Evolutionary conservation across 495 filamentous ascomycete genomes (phyloP), one percentile per base, ranked within the genome.

Genomic region (Jackrogersella multiformis): DNA sequence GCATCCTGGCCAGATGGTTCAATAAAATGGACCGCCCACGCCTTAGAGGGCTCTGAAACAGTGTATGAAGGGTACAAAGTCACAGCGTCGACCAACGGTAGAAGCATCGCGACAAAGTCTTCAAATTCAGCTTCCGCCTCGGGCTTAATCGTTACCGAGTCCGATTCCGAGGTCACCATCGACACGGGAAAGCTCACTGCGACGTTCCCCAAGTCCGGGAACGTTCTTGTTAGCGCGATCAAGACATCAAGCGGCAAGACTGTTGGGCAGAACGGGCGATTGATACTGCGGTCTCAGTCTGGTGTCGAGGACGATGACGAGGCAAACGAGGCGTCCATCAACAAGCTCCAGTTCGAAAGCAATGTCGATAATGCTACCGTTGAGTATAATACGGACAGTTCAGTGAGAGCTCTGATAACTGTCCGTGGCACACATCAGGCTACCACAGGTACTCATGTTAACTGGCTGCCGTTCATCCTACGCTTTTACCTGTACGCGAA

Each of bases 1-100:
- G 79, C 75, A 1, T 78, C 78, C 53, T 83, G 81, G 81, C 72
- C 74, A 7, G 81, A 83, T 62, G 78, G 75, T 24, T 78, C 79
- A 5, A 74, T 81, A 39, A 83, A 83, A 72, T 83, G 81, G 81
- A 80, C 78, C 2, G 79, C 75, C 0, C 79, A 82, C 56, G 79
- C 81, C 12, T 55, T 83, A 26, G 65, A 73, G 7, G 68, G 64
- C 24, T 69, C 68, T 6, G 64, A 67, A 2, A 68, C 61, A 1
- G 38, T 69, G 10, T 60, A 65, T 15, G 61, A 68, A 23, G 54
- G 30, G 4, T 78, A 75, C 45, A 75, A 48, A 9, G 32, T 78
- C 26, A 69, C 58, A 0, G 72, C 61, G 4, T 65, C 67, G 10
- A 54, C 56, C 1, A 21, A 51, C 8, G 20, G 1, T 23, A 26